phyloP scores from a whole-genome alignment of 2,329 filamentous ascomycete species.

The Botryotinia globosa region DNA sequence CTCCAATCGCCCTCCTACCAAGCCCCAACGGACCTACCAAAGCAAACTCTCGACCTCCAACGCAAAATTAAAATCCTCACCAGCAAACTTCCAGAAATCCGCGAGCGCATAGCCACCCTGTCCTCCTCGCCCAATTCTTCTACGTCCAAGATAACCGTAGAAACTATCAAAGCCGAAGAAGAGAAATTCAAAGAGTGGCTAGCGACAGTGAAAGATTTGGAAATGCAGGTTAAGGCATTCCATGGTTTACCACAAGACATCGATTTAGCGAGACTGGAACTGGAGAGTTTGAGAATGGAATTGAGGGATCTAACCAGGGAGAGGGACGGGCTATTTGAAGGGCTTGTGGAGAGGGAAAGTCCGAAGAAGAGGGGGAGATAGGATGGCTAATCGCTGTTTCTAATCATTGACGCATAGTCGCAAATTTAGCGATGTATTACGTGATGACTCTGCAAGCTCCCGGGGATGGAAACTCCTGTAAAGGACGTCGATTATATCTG shows the following conservation, averaged over 20 bases:
- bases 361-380: constrained; percentile 41
- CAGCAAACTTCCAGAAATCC: constrained; percentile 65
- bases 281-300: constrained; percentile 65
- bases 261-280: constrained; percentile 64
- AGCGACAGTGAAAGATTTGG: constrained; percentile 56
- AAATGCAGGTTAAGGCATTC: constrained; percentile 62
- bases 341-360: constrained; percentile 61
- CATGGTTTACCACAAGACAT: constrained; percentile 70
- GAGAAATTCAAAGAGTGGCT: constrained; percentile 56
- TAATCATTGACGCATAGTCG: background rate
- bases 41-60: constrained; percentile 71
- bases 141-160: constrained; percentile 46
- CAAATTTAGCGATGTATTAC: background rate
- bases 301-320: constrained; percentile 58
- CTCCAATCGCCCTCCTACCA: constrained; percentile 50
- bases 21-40: constrained; percentile 57
- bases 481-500: background rate
- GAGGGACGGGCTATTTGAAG: constrained; percentile 74
- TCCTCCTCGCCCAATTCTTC: constrained; percentile 23
- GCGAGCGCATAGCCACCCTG: constrained; percentile 50
- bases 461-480: background rate
- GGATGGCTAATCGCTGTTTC: background rate
- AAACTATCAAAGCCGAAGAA: constrained; percentile 58
- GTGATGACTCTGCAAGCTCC: background rate
- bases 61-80: constrained; percentile 66